Conservation (phyloP, 352 stramenopile species). For the Phytopythium sindhum region DNA sequence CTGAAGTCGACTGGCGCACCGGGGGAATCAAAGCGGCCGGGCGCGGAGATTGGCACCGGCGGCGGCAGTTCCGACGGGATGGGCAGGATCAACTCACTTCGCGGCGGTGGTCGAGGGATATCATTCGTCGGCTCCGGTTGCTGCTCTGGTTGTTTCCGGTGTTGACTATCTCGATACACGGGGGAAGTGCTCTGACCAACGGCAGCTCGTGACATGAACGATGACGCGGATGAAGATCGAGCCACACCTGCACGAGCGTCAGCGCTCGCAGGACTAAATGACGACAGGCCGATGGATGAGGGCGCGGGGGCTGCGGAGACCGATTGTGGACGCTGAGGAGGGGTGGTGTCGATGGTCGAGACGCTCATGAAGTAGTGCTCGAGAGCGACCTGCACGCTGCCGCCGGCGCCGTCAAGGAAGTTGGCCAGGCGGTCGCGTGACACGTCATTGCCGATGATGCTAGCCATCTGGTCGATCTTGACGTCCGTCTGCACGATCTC, state of each 20-base stretch:
- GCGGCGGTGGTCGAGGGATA: conserved; percentile 25
- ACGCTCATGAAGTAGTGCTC: conserved; percentile 90
- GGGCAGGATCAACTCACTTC: conserved; percentile 67
- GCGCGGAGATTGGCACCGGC: conserved; percentile 16
- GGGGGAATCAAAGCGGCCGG: conserved; percentile 16
- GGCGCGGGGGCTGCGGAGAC: background rate
- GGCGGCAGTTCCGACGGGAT: conserved; percentile 49
- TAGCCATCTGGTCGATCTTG: conserved; percentile 86
- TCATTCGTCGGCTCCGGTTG: background rate
- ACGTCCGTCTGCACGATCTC: conserved; percentile 65
- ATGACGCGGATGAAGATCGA: background rate
- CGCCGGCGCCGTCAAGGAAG: conserved; percentile 76
- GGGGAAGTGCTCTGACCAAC: background rate
- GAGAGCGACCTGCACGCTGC: conserved; percentile 79
- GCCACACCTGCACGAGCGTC: background rate
- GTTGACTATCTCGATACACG: background rate
- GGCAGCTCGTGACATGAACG: background rate
- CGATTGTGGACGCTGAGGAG: conserved; percentile 2
- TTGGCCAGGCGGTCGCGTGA: conserved; percentile 67
- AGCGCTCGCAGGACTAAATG: background rate
- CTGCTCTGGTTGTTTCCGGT: background rate
- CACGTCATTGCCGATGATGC: conserved; percentile 71
- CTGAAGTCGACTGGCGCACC: conserved; percentile 27
- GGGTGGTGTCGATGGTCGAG: conserved; percentile 31
- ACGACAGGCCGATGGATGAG: too few species aligned